These are phyloP conservation scores for Phyllosticta citrichinensis DNA, from an alignment of 2,329 filamentous ascomycete genomes.

Conservation along the genomic window DNA sequence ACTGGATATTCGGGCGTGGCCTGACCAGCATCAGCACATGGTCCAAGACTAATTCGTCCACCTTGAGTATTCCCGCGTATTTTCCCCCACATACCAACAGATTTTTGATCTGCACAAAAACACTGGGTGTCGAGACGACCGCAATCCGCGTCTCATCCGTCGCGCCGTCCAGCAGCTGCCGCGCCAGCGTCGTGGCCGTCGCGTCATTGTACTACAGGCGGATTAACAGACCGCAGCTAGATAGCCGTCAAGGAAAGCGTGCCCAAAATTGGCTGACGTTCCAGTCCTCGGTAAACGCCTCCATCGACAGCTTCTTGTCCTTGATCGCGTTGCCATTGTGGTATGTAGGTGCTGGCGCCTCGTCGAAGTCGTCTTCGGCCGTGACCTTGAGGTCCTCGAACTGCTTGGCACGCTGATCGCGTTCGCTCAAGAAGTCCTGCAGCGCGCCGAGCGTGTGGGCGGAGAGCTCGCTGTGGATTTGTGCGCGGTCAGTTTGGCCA, in stretches of 20 bases:
- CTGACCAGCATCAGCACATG: background rate
- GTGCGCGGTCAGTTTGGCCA: background rate
- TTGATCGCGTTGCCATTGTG: background rate
- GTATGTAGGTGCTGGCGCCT: constrained; percentile 7
- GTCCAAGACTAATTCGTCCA: background rate
- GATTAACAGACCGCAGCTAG: background rate
- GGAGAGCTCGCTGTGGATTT: constrained; percentile 48
- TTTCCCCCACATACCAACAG: constrained; percentile 41
- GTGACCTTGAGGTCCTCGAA: constrained; percentile 58
- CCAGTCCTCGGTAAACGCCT: constrained; percentile 70
- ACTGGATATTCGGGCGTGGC: constrained; percentile 12
- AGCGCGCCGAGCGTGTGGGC: constrained; percentile 57
- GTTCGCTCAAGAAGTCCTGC: constrained; percentile 63
- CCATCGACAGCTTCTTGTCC: constrained; percentile 45
- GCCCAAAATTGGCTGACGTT: constrained; percentile 80
- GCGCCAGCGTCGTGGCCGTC: constrained; percentile 55
- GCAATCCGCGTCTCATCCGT: constrained; percentile 51
- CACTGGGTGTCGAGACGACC: constrained; percentile 65
- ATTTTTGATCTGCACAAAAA: constrained; percentile 68
- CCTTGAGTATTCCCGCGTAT: background rate
- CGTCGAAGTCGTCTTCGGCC: constrained; percentile 50
- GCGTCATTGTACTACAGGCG: constrained; percentile 56
- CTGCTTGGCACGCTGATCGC: constrained; percentile 53
- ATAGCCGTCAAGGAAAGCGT: constrained; percentile 18
- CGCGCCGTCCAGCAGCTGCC: constrained; percentile 53